Evolutionary conservation across 257 asterid genomes (phyloP).

Genomic region (Echium plantagineum): DNA sequence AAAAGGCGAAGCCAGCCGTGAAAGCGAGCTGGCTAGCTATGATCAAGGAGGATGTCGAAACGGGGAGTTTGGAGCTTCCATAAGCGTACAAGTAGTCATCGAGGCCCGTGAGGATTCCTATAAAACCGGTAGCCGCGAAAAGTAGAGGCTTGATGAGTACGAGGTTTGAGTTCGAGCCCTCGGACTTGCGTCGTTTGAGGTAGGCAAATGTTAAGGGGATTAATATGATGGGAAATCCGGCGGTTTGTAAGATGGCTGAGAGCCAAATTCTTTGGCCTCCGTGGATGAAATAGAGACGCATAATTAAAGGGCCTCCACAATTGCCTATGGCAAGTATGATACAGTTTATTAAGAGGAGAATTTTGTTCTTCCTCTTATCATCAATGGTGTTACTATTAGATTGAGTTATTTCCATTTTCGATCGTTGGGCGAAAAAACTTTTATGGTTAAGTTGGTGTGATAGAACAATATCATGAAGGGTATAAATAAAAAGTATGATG

Average conservation of each 20-base stretch:
- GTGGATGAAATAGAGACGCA: conserved; percentile 19
- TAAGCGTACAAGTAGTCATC: conserved; percentile 15
- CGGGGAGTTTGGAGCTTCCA: conserved; percentile 16
- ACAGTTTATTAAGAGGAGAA: conserved; percentile 12
- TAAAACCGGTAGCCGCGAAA: conserved; percentile 1
- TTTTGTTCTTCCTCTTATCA: background rate
- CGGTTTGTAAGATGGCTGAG: conserved; percentile 15
- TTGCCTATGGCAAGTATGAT: conserved; percentile 14
- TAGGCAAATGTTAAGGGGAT: conserved; percentile 13
- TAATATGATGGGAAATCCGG: conserved; percentile 13
- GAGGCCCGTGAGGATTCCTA: conserved; percentile 14
- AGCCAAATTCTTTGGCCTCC: conserved; percentile 21
- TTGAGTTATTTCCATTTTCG: background rate
- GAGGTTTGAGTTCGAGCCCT: background rate
- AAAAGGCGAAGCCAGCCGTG: conserved; percentile 17
- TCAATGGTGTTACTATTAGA: background rate
- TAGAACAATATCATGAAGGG: too few species aligned
- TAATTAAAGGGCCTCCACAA: conserved; percentile 18
- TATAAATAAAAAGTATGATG: too few species aligned
- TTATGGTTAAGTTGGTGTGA: too few species aligned
- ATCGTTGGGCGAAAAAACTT: too few species aligned
- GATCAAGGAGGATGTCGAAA: conserved; percentile 13
- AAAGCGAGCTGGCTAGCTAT: conserved; percentile 16
- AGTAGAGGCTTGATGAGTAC: conserved; percentile 12
- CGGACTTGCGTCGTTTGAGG: conserved; percentile 9